These are phyloP conservation scores for Cladophialophora immunda DNA, from an alignment of 2,329 filamentous ascomycete species.

Conservation along the genomic window DNA sequence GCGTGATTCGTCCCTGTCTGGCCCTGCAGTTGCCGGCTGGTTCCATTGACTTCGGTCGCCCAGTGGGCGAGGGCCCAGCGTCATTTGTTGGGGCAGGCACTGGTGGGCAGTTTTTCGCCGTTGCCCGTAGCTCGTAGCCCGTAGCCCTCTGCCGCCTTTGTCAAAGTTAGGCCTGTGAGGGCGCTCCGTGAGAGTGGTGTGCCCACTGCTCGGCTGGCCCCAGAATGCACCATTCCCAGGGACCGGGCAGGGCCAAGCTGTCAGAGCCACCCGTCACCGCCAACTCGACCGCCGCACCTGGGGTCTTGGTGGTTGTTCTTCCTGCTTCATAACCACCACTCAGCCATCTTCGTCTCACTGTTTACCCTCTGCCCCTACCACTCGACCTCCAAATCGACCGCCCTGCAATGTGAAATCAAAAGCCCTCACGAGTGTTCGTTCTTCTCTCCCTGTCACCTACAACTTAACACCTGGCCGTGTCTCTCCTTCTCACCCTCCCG, in stretches of 20 bases:
- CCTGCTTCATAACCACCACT: slow-evolving; percentile 27
- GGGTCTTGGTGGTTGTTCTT: too few relatives aligned
- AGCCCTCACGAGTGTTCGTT: slow-evolving; percentile 31
- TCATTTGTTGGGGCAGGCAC: slow-evolving; percentile 11
- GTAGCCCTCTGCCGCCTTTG: slow-evolving; percentile 3
- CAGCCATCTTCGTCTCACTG: slow-evolving; percentile 27
- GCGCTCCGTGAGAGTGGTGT: slow-evolving; percentile 1
- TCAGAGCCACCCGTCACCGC: slow-evolving; percentile 28
- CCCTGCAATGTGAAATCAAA: slow-evolving; percentile 37
- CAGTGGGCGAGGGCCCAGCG: not conserved
- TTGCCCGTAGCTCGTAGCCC: slow-evolving; percentile 15
- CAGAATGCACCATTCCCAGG: slow-evolving; percentile 11
- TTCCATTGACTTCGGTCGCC: slow-evolving; percentile 28
- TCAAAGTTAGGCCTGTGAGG: slow-evolving; percentile 2
- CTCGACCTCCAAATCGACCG: slow-evolving; percentile 26
- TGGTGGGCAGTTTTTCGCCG: slow-evolving; percentile 7
- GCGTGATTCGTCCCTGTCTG: slow-evolving; percentile 10
- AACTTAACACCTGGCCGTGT: slow-evolving; percentile 35
- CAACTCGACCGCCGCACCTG: slow-evolving; percentile 21
- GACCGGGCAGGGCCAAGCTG: slow-evolving; percentile 3
- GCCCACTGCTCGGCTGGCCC: slow-evolving; percentile 16
- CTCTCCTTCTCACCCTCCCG: slow-evolving; percentile 30
- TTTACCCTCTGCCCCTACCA: slow-evolving; percentile 30
- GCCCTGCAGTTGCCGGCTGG: slow-evolving; percentile 16
- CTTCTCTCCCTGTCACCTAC: slow-evolving; percentile 26